Percentiles rank a stretch among this genome's conserved stretches.
Conservation (phyloP, 2,329 filamentous ascomycete species). For the Alternaria sp. region DNA sequence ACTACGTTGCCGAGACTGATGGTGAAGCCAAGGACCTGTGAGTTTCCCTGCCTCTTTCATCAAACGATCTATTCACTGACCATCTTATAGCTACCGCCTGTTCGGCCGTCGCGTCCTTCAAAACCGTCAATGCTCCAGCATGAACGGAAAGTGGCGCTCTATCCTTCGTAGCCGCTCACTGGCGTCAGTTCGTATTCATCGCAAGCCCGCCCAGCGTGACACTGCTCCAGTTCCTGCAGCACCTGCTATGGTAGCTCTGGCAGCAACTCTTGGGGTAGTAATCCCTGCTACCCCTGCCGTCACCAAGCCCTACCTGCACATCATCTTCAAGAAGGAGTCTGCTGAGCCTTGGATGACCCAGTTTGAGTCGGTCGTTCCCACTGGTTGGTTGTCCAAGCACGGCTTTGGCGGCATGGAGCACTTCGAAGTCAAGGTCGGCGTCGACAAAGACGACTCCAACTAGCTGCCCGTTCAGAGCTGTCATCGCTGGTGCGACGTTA, state of each 20-base stretch:
- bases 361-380: conserved; percentile 12
- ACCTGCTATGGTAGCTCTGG: not conserved
- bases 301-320: conserved; percentile 29
- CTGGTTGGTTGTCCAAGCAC: conserved; percentile 23
- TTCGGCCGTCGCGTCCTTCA: conserved; percentile 33
- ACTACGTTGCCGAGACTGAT: conserved; percentile 26
- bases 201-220: conserved; percentile 8
- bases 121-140: conserved; percentile 25
- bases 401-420: conserved; percentile 38
- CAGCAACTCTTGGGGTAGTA: not conserved
- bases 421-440: conserved; percentile 37
- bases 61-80: conserved; percentile 3
- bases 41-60: conserved; percentile 4
- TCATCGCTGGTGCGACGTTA: not conserved
- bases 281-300: not conserved
- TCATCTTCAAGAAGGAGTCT: conserved; percentile 30
- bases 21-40: conserved; percentile 43
- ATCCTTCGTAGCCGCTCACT: conserved; percentile 31
- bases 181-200: conserved; percentile 27
- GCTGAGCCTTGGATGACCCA: conserved; percentile 34
- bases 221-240: not conserved
- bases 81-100: conserved; percentile 33
- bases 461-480: not conserved
- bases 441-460: conserved; percentile 2
- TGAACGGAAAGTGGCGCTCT: conserved; percentile 33